Base-by-base conservation (phyloP, 495 filamentous ascomycete genomes). In the Penicillium flavigenum region DNA sequence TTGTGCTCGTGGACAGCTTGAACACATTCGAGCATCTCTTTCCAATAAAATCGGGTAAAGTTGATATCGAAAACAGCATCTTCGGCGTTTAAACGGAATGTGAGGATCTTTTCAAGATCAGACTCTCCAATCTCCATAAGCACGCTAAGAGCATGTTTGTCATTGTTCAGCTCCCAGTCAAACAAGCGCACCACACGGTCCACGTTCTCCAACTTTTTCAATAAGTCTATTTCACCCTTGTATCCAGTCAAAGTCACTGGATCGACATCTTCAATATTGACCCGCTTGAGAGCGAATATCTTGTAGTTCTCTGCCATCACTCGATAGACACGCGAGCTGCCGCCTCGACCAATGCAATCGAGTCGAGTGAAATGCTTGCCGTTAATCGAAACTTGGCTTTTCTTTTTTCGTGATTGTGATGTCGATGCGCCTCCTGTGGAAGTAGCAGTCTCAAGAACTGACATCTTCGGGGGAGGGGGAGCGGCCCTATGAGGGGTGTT, bases 111-210 rank as follows among this genome's bases (percentile, higher is more conserved):
- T 63, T 92, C 89, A 65, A 98, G 80, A 65, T 98, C 95, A n/a
- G 91, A 84, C 72, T 98, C 94, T 57, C 94, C 94, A 65, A 92
- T 90, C 74, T 98, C 94, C 92, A 98, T 95, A n/a, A 98, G 81
- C 58, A 98, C 86, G 67, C 86, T 90, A 29, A 98, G 81, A 41
- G 83, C 85, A 60, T 94, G 86, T 65, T 96, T 94, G 57, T 91
- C 87, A 27, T 88, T 83, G 64, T 98, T 97, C 60, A 97, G 77
- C 66, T 98, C 93, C 77, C 86, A 96, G 70, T 98, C 95, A 62
- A 89, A 93, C 5, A 98, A 73, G 14, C 87, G 85, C 29, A 98
- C 89, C 0, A 98, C 94, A 12, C 94, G 82, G 56, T 96, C 91
- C 4, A 96, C 87, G 48, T 88, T 88, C 31, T 85, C 80, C 29